phyloP scores from a whole-genome alignment of 345 rosid genomes.

The Aurinia saxatilis region DNA sequence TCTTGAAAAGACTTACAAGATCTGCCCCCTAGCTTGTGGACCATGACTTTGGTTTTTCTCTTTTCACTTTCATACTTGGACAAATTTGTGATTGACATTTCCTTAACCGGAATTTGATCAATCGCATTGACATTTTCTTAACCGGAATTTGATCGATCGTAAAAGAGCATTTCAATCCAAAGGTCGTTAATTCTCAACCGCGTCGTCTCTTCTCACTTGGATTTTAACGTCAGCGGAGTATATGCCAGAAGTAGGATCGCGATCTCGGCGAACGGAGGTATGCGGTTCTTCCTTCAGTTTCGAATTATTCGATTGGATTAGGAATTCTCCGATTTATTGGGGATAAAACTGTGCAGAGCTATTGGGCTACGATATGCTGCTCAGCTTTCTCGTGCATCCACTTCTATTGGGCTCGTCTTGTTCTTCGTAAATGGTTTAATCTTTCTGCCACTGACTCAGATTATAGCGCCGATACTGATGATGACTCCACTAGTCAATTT shows the following conservation, averaged over 20 bases:
- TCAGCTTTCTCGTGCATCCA: conserved; percentile 80
- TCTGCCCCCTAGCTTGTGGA: no score
- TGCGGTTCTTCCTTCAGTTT: not conserved
- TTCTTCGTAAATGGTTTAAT: conserved; percentile 77
- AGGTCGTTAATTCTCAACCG: conserved; percentile 17
- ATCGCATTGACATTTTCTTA: no score
- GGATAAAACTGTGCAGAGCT: conserved; percentile 45
- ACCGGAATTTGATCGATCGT: not conserved
- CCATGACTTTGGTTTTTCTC: no score
- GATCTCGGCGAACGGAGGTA: conserved; percentile 14
- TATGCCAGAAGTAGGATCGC: conserved; percentile 15
- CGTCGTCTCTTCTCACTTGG: not conserved
- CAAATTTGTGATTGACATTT: no score
- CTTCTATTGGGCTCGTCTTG: conserved; percentile 64
- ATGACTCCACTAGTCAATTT: not conserved
- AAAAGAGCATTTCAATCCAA: not conserved
- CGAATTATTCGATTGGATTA: not conserved
- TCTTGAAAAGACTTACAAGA: no score
- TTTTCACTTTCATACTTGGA: no score
- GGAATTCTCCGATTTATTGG: not conserved
- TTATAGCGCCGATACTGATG: conserved; percentile 49
- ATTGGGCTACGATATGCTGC: conserved; percentile 68
- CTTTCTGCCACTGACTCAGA: conserved; percentile 53
- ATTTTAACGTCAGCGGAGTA: not conserved
- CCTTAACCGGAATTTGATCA: no score